Conservation (phyloP, 352 stramenopile species). For the Blastocystis hominis region DNA sequence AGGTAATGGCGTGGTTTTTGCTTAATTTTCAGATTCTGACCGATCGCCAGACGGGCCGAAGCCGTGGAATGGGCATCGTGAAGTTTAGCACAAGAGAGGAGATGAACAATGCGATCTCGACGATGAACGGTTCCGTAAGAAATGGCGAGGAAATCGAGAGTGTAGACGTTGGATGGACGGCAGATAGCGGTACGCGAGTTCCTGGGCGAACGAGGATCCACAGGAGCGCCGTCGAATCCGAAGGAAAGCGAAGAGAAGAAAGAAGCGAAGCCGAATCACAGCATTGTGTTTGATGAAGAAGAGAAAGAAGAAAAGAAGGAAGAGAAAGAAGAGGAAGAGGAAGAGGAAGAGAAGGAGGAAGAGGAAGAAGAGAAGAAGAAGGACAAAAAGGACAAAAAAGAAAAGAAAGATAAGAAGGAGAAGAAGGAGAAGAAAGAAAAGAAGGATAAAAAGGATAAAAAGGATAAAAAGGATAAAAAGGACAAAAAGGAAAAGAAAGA, state of each 20-base stretch:
- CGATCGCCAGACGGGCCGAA: background rate
- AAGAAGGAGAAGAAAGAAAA: background rate
- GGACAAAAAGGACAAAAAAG: background rate
- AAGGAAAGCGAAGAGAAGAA: background rate
- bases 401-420: background rate
- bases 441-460: background rate
- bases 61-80: conserved; percentile 12
- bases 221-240: background rate
- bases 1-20: background rate
- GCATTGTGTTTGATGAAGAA: background rate
- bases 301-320: conserved; percentile 42
- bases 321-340: conserved; percentile 52
- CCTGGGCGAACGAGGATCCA: background rate
- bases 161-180: background rate
- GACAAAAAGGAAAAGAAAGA: background rate
- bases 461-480: conserved; percentile 38
- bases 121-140: background rate
- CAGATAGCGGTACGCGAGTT: background rate
- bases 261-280: background rate
- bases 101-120: conserved; percentile 17
- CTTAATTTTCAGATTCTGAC: background rate
- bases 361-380: background rate
- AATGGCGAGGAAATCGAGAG: background rate
- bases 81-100: background rate
- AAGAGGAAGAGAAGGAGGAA: conserved; percentile 30